These are phyloP conservation scores for Tolypocladium sp. DNA, from an alignment of 2,329 filamentous ascomycete genomes.

Conservation along the genomic window DNA sequence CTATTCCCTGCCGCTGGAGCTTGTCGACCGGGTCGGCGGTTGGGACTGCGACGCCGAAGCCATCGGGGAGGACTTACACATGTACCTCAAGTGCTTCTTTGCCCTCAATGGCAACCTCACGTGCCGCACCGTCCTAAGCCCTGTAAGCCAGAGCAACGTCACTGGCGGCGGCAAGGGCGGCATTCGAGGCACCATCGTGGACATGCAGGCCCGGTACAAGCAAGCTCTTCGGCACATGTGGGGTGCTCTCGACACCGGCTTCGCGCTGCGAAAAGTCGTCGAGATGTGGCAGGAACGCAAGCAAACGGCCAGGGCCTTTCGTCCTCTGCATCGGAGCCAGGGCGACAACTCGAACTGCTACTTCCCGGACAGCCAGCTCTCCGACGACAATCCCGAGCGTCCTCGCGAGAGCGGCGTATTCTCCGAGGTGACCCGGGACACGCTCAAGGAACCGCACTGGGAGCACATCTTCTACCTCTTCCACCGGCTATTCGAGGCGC, in stretches of 20 bases:
- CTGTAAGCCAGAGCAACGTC: slow-evolving; percentile 66
- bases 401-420: slow-evolving; percentile 41
- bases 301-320: slow-evolving; percentile 44
- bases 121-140: slow-evolving; percentile 53
- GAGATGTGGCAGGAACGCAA: slow-evolving; percentile 50
- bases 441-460: slow-evolving; percentile 42
- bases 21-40: slow-evolving; percentile 60
- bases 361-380: slow-evolving; percentile 35
- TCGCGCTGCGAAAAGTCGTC: slow-evolving; percentile 47
- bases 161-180: slow-evolving; percentile 49
- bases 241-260: slow-evolving; percentile 63
- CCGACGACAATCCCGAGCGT: slow-evolving; percentile 28
- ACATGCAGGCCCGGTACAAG: slow-evolving; percentile 58
- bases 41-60: slow-evolving; percentile 65
- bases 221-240: slow-evolving; percentile 70
- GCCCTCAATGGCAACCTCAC: slow-evolving; percentile 61
- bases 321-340: slow-evolving; percentile 42
- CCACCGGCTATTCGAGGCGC: slow-evolving; percentile 64
- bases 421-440: slow-evolving; percentile 43
- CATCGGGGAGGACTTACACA: slow-evolving; percentile 68
- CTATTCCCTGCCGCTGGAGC: slow-evolving; percentile 58
- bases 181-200: slow-evolving; percentile 42
- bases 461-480: slow-evolving; percentile 48
- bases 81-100: slow-evolving; percentile 73
- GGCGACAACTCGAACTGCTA: slow-evolving; percentile 36